A percentile compares a stretch with the other conserved stretches of the same genome.
These are phyloP conservation scores for Cucumis hystrix DNA, from an alignment of 306 rosid species.

Conservation along the genomic window DNA sequence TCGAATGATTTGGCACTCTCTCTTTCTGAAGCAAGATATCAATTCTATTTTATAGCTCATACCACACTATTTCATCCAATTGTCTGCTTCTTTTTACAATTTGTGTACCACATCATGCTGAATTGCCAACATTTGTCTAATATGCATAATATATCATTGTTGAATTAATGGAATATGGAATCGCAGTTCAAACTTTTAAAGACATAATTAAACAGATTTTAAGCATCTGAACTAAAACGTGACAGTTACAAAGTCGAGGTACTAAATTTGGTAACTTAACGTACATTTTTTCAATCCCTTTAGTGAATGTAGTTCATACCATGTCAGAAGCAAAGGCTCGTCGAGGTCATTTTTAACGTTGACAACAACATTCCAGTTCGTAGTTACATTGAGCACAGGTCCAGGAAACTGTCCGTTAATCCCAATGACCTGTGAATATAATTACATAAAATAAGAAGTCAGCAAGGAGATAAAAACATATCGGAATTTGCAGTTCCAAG, in stretches of 20 bases:
- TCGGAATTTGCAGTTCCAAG: background rate
- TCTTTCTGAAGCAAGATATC: background rate
- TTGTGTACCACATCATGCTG: background rate
- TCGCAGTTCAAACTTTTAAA: background rate
- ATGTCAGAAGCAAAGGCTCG: slow-evolving; percentile 79
- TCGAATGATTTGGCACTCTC: background rate
- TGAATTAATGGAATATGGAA: background rate
- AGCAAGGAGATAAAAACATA: background rate
- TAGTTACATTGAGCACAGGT: slow-evolving; percentile 64
- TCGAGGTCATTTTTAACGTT: slow-evolving; percentile 80
- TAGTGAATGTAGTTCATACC: slow-evolving; percentile 28
- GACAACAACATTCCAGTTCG: slow-evolving; percentile 89
- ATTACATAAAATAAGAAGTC: background rate
- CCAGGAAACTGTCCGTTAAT: slow-evolving; percentile 77
- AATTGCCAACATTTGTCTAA: background rate
- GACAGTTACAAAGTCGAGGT: background rate
- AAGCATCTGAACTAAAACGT: background rate
- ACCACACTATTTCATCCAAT: background rate
- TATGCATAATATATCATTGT: background rate
- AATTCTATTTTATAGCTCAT: background rate
- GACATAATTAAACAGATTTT: background rate
- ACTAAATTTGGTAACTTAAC: background rate
- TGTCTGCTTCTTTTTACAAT: background rate
- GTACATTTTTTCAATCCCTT: background rate
- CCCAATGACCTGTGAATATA: slow-evolving; percentile 54